phyloP scores from a whole-genome alignment of 495 filamentous ascomycete species.

The Penicillium goetzii region DNA sequence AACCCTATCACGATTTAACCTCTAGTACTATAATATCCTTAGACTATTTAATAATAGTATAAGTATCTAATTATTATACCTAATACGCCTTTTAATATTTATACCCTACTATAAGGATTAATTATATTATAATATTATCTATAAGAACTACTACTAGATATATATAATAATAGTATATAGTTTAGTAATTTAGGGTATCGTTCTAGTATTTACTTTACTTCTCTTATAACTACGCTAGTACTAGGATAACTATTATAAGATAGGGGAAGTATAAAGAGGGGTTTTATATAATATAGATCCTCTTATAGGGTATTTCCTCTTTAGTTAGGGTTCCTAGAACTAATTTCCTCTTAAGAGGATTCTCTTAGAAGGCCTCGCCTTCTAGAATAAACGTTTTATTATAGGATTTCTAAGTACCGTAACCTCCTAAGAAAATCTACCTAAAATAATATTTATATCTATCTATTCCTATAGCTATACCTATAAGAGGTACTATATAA shows the following conservation, averaged over 20 bases:
- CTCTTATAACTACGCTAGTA: constrained; percentile 11
- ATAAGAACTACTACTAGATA: too few relatives aligned
- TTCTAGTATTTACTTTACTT: too few relatives aligned
- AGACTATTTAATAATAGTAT: too few relatives aligned
- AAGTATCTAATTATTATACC: too few relatives aligned
- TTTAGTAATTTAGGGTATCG: too few relatives aligned
- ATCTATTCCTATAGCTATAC: constrained; percentile 3
- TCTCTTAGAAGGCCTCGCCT: neutral
- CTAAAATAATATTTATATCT: neutral
- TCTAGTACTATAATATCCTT: too few relatives aligned
- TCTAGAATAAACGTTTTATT: constrained; percentile 2
- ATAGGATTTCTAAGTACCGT: neutral
- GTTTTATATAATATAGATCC: constrained; percentile 8
- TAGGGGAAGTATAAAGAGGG: constrained; percentile 10
- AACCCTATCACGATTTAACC: too few relatives aligned
- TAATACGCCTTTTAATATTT: too few relatives aligned
- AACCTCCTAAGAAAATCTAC: neutral
- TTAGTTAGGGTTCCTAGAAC: neutral
- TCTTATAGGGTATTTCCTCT: constrained; percentile 5
- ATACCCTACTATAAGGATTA: too few relatives aligned
- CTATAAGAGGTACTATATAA: constrained; percentile 15
- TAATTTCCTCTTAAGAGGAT: constrained; percentile 8
- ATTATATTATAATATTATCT: too few relatives aligned
- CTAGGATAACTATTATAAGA: constrained; percentile 12
- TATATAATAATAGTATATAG: too few relatives aligned